Conservation (phyloP, 352 stramenopile species). For the Globisporangium barbulae region DNA sequence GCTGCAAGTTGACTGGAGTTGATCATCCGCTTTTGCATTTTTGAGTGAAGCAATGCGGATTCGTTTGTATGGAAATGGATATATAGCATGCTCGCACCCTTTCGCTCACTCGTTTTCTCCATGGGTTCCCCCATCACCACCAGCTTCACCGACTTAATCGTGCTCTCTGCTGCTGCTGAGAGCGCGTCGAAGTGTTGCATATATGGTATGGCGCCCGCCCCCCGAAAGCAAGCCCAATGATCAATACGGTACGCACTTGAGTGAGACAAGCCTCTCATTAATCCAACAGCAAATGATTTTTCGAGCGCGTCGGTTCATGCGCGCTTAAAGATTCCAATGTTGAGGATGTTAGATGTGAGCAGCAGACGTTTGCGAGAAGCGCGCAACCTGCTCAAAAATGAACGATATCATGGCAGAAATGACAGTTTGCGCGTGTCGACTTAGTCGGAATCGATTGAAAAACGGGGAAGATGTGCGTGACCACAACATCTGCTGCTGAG, state of each 20-base stretch:
- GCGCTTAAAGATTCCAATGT: background rate
- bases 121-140: constrained; percentile 4
- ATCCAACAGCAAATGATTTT: background rate
- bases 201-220: too few species aligned
- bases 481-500: constrained; percentile 1
- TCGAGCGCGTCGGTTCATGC: background rate
- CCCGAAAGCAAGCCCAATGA: background rate
- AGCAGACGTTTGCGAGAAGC: too few species aligned
- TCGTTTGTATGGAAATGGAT: background rate
- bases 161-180: constrained; percentile 1
- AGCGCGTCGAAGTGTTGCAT: too few species aligned
- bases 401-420: background rate
- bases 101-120: background rate
- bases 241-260: background rate
- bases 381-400: background rate
- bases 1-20: background rate
- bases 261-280: background rate
- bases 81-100: background rate
- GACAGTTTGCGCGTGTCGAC: background rate
- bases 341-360: background rate
- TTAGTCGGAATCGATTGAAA: background rate
- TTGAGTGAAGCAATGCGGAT: background rate
- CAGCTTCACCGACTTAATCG: background rate
- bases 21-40: background rate
- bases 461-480: constrained; percentile 7